Base-by-base conservation (phyloP, 257 asterid species). In the Lithospermum erythrorhizon region DNA sequence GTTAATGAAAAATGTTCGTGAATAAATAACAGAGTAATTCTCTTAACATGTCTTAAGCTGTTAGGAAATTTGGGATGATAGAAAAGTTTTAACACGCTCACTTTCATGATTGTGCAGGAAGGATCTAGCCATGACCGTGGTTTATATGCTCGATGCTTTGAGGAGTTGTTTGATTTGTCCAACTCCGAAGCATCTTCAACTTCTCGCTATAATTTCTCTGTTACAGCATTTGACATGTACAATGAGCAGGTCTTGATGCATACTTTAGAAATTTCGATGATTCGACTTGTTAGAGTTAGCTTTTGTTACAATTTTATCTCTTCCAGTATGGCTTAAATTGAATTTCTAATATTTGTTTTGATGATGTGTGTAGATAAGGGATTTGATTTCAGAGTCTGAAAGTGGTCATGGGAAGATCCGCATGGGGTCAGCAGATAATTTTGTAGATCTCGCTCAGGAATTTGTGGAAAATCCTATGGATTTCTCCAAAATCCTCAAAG, bases 121-220 rank as follows among this genome's bases (percentile, higher is more conserved):
- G 99, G 99, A 81, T 86, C 97, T 73, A 82, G 83, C 77, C 95
- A 84, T 72, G 97, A 93, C 77, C 96, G 99, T 71, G 97, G 97
- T 72, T 75, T 93, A 67, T 89, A 93, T 75, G 90, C 85, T 54
- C 94, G 99, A 58, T 84, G 89, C 63, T 93, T 86, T 74, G 99
- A 93, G 84, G 97, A 93, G 87, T 95, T 93, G 59, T 93, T 93
- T 77, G 97, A 93, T 79, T 75, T 93, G 68, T 84, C 97, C 67
- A 89, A 93, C 79, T 86, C 97, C 5, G 96, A 93, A 79, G 77
- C 95, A 74, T 89, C 97, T 71, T 83, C 85, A 59, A 83, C 89
- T 27, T 89, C 94, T 63, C 87, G 73, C 64, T 89, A 75, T 67
- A 83, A 71, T 77, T 89, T 93, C 82, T 84, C 87, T 47, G 86